Percentiles rank a stretch among this genome's conserved stretches.
These are phyloP conservation scores for Chenopodium formosanum DNA, from an alignment of 148 eudicot genomes.

Conservation along the genomic window DNA sequence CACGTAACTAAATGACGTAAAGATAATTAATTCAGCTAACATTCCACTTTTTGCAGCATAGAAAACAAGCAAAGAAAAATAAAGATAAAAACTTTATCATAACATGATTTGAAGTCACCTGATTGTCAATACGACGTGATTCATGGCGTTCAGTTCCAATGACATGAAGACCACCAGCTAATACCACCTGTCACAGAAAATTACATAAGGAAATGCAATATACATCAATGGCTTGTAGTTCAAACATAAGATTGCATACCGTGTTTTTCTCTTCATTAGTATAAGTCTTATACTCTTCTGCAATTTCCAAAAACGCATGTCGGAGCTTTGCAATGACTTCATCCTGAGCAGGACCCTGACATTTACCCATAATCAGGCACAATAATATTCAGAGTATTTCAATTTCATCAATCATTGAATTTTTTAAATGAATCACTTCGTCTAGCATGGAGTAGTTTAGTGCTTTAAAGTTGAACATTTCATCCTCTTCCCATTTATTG, in stretches of 20 bases:
- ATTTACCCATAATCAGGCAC: constrained; percentile 8
- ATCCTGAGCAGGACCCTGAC: constrained; percentile 90
- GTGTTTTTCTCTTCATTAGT: constrained; percentile 76
- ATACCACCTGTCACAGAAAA: constrained; percentile 59
- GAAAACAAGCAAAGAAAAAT: background rate
- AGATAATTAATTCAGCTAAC: background rate
- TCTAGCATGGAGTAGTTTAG: background rate
- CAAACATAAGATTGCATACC: constrained; percentile 35
- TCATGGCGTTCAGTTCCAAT: constrained; percentile 98
- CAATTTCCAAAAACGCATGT: constrained; percentile 61
- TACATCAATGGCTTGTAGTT: constrained; percentile 5
- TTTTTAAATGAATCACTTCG: background rate
- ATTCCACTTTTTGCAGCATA: constrained; percentile 11
- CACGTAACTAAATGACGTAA: constrained; percentile 66
- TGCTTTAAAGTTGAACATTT: background rate
- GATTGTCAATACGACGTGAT: constrained; percentile 99
- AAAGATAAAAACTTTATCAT: background rate
- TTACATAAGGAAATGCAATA: constrained; percentile 13
- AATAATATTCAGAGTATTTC: background rate
- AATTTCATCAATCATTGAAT: background rate
- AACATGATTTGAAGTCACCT: constrained; percentile 41
- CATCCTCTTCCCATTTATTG: background rate
- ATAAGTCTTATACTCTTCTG: constrained; percentile 72
- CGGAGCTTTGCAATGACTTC: constrained; percentile 87
- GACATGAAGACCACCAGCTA: constrained; percentile 97